Evolutionary conservation across 1,284 basidiomycete species (phyloP), one percentile per base, ranked within the genome.

Genomic region (Hemileia vastatrix): DNA sequence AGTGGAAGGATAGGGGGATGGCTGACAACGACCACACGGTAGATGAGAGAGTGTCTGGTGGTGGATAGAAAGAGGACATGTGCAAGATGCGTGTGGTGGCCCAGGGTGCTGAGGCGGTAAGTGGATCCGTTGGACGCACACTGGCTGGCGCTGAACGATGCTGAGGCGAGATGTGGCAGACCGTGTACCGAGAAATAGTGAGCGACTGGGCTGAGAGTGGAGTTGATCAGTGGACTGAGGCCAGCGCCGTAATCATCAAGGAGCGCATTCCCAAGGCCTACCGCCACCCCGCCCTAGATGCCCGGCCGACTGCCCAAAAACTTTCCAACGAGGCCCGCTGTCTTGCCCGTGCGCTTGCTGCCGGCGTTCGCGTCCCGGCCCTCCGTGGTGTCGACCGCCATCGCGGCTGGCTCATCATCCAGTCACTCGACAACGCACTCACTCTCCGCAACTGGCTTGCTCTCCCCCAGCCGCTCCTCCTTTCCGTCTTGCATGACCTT

Each of bases 251-350:
- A 19, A 81, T 98, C 21, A 76, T 97, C 64, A 99, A 99, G 77
- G 80, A 96, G 75, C 85, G 95, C 23, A 98, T 98, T 77, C 80
- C 84, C 8, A 98, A 99, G 76, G 81, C 82, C 9, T 98, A 98
- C 76, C 83, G 95, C 21, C 94, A 99, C 76, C 83, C 88, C 0
- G 80, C 82, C 0, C 80, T 98, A 44, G 90, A 97, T 74, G 76
- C 80, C 1, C 81, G 81, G 1, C 76, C 98, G 57, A 98, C 93
- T 1, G 83, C 85, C 24, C 79, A 86, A 18, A 83, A 94, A 45
- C 81, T 96, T 23, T 83, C 85, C 3, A 86, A 86, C 31, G 95
- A 99, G 77, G 90, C 92, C 13, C 82, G 93, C 47, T 85, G 91
- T 4, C 78, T 99, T 54, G 78, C 90, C 55, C 84, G 87, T 74